Evolutionary conservation across 1,139 yeast species (phyloP).

Genomic region (Lipomyces yarrowii): DNA sequence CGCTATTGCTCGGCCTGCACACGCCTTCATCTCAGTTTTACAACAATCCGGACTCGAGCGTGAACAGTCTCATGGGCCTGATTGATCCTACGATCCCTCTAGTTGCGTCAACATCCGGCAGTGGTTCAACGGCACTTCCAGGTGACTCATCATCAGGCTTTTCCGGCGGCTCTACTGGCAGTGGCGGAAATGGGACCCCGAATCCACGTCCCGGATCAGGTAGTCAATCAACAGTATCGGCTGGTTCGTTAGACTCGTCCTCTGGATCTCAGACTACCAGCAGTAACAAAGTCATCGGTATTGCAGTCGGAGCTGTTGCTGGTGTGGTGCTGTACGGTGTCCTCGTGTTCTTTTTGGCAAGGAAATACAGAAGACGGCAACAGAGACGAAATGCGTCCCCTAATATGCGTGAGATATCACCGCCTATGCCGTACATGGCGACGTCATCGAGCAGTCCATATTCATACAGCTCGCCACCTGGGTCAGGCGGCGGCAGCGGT

Average conservation of each 20-base stretch:
- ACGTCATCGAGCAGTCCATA: background rate
- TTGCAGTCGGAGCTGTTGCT: constrained; percentile 45
- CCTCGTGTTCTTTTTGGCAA: constrained; percentile 42
- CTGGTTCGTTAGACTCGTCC: constrained; percentile 41
- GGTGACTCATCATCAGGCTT: constrained; percentile 4
- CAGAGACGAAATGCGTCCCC: background rate
- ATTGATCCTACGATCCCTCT: constrained; percentile 47
- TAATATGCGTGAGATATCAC: constrained; percentile 19
- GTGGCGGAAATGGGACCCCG: background rate
- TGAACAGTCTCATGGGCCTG: constrained; percentile 43
- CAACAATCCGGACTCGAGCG: constrained; percentile 41
- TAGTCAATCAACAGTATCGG: background rate
- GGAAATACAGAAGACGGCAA: constrained; percentile 37
- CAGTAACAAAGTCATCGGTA: constrained; percentile 42
- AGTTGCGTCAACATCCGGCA: constrained; percentile 22
- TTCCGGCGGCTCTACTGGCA: background rate
- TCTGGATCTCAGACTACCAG: constrained; percentile 14
- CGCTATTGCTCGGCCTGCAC: constrained; percentile 35
- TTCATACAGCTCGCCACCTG: background rate
- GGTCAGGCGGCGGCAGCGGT: background rate
- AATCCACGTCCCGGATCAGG: constrained; percentile 6
- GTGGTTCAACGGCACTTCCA: constrained; percentile 10
- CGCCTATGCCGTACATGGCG: constrained; percentile 22
- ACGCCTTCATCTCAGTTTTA: constrained; percentile 43
- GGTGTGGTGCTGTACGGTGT: constrained; percentile 45